phyloP scores from a whole-genome alignment of 805 yeast species.

The Metschnikowia lochheadii region DNA sequence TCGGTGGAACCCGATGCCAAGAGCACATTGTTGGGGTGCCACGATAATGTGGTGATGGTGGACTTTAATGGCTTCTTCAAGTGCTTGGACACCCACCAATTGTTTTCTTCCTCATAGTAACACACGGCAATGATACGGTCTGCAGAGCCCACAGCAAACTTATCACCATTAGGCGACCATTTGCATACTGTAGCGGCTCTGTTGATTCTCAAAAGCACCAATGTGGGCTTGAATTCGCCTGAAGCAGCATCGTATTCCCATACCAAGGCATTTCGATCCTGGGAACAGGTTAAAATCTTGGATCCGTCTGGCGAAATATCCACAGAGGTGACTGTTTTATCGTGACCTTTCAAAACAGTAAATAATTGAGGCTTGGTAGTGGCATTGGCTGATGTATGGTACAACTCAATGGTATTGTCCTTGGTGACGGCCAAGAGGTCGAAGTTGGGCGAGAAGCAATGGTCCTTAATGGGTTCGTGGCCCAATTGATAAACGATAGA shows the following conservation, averaged over 20 bases:
- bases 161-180: slow-evolving; percentile 94
- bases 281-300: slow-evolving; percentile 92
- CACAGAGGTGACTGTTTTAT: slow-evolving; percentile 89
- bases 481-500: slow-evolving; percentile 58
- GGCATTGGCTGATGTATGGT: slow-evolving; percentile 45
- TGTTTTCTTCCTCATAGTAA: slow-evolving; percentile 91
- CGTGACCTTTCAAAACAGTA: slow-evolving; percentile 75
- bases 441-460: slow-evolving; percentile 72
- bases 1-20: slow-evolving; percentile 91
- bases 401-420: slow-evolving; percentile 71
- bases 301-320: slow-evolving; percentile 81
- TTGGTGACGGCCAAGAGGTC: slow-evolving; percentile 74
- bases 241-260: slow-evolving; percentile 72
- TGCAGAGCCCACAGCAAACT: slow-evolving; percentile 96
- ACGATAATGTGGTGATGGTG: slow-evolving; percentile 73
- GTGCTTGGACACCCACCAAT: slow-evolving; percentile 99
- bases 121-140: slow-evolving; percentile 94
- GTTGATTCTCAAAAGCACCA: slow-evolving; percentile 87
- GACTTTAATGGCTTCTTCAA: slow-evolving; percentile 92
- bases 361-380: slow-evolving; percentile 52
- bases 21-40: slow-evolving; percentile 93
- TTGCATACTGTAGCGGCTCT: slow-evolving; percentile 91
- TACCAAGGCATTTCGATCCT: slow-evolving; percentile 95
- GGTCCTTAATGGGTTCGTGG: slow-evolving; percentile 85
- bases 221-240: slow-evolving; percentile 71